These are phyloP conservation scores for Aureobasidium sp. DNA, from an alignment of 2,329 filamentous ascomycete genomes.

Conservation along the genomic window DNA sequence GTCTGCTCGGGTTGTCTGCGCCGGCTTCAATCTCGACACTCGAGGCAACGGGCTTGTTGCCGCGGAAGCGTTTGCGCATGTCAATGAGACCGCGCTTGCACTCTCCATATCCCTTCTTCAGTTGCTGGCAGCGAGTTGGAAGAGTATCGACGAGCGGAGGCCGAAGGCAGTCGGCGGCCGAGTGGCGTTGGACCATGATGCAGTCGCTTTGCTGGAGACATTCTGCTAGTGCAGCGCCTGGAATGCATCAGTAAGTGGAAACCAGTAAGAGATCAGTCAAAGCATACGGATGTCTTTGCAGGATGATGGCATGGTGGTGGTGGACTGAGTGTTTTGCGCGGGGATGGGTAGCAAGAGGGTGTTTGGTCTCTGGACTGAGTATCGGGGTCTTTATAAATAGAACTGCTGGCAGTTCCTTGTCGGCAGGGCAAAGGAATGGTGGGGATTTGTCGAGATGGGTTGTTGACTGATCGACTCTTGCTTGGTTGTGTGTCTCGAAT, in stretches of 20 bases:
- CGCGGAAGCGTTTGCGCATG: slow-evolving; percentile 97
- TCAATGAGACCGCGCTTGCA: slow-evolving; percentile 96
- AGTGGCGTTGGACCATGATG: slow-evolving; percentile 85
- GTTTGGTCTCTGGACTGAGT: neutral
- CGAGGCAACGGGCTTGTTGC: slow-evolving; percentile 77
- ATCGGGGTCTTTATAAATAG: neutral
- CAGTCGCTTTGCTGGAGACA: slow-evolving; percentile 97
- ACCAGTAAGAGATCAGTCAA: slow-evolving; percentile 9
- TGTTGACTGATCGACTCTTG: neutral
- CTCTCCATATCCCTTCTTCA: slow-evolving; percentile 87
- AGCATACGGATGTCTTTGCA: slow-evolving; percentile 89
- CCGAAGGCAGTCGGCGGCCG: slow-evolving; percentile 79
- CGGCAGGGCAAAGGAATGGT: too few species aligned
- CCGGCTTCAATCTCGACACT: slow-evolving; percentile 56
- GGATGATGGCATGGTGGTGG: slow-evolving; percentile 70
- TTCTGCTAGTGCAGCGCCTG: slow-evolving; percentile 84
- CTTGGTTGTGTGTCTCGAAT: neutral
- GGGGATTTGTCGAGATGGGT: neutral
- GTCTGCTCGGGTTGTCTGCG: slow-evolving; percentile 44
- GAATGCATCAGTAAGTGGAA: neutral
- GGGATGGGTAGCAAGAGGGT: neutral
- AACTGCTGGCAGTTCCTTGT: neutral
- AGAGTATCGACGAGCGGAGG: slow-evolving; percentile 74
- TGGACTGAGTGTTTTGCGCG: slow-evolving; percentile 1
- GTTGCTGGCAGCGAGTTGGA: slow-evolving; percentile 81